phyloP scores from a whole-genome alignment of 768 basidiomycete species.

The Lentinula guzmanii region DNA sequence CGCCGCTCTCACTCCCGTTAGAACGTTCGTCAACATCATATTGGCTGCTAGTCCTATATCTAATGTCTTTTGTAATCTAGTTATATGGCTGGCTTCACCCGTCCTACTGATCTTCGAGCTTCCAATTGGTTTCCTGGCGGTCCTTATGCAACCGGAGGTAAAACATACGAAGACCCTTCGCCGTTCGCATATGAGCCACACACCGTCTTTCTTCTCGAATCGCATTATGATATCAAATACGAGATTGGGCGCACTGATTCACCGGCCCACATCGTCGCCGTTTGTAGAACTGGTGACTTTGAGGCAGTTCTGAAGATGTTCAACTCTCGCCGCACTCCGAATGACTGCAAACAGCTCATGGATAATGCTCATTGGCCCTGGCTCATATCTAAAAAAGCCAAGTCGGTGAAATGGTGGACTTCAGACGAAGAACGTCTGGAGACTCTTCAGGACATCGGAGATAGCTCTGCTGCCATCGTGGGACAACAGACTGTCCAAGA shows the following conservation, averaged over 20 bases:
- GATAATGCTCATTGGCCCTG: conserved; percentile 35
- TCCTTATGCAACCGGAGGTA: conserved; percentile 17
- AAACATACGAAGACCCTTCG: conserved; percentile 22
- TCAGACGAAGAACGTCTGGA: conserved; percentile 14
- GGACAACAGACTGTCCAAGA: conserved; percentile 13
- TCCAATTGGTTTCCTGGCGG: conserved; percentile 31
- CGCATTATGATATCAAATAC: conserved; percentile 23
- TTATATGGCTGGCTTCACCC: conserved; percentile 31
- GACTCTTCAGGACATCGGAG: conserved; percentile 11
- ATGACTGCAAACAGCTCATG: conserved; percentile 19
- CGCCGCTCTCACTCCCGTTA: conserved; percentile 25
- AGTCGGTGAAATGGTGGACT: conserved; percentile 22
- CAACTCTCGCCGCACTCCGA: conserved; percentile 20
- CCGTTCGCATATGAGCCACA: conserved; percentile 29
- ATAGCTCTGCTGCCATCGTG: conserved; percentile 10
- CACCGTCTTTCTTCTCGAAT: conserved; percentile 33
- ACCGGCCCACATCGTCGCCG: conserved; percentile 24
- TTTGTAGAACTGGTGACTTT: conserved; percentile 27
- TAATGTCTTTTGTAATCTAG: conserved; percentile 18
- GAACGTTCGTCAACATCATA: conserved; percentile 24
- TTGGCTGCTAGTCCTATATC: background rate
- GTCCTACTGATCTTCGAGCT: conserved; percentile 28
- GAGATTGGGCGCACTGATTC: conserved; percentile 23
- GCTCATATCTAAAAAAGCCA: conserved; percentile 8
- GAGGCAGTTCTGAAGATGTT: conserved; percentile 19